Evolutionary conservation across 2,329 filamentous ascomycete species (phyloP).

Genomic region (Nemania diffusa): DNA sequence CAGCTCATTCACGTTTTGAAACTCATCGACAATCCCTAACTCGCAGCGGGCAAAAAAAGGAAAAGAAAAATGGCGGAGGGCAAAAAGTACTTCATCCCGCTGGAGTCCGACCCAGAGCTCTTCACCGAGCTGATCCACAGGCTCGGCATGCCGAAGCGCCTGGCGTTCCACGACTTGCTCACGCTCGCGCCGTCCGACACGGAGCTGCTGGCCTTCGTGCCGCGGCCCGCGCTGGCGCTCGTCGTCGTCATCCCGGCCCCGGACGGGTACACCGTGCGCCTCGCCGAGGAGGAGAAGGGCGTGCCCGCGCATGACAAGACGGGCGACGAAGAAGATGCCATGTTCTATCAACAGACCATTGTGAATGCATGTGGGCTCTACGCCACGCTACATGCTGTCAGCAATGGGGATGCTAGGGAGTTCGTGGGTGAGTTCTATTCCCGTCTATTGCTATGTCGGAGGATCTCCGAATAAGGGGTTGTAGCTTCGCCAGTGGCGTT

Average conservation of each 20-base stretch:
- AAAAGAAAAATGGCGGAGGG: constrained; percentile 10
- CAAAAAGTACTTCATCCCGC: constrained; percentile 35
- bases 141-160: constrained; percentile 31
- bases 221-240: constrained; percentile 69
- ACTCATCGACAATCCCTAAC: background rate
- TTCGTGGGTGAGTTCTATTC: constrained; percentile 37
- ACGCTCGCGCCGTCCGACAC: constrained; percentile 30
- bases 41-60: background rate
- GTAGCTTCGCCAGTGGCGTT: too few relatives aligned
- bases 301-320: constrained; percentile 61
- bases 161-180: constrained; percentile 36
- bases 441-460: background rate
- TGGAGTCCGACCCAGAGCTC: constrained; percentile 37
- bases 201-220: constrained; percentile 24
- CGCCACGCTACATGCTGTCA: constrained; percentile 32
- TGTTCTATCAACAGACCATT: constrained; percentile 35
- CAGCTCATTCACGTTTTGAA: background rate
- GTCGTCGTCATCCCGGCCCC: constrained; percentile 92
- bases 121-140: constrained; percentile 36
- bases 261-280: constrained; percentile 77
- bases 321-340: constrained; percentile 50
- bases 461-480: background rate
- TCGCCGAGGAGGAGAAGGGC: constrained; percentile 71
- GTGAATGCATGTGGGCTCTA: constrained; percentile 34
- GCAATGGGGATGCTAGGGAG: constrained; percentile 30